Evolutionary conservation across 768 basidiomycete species (phyloP).

Genomic region (Rhizopogon sp.): DNA sequence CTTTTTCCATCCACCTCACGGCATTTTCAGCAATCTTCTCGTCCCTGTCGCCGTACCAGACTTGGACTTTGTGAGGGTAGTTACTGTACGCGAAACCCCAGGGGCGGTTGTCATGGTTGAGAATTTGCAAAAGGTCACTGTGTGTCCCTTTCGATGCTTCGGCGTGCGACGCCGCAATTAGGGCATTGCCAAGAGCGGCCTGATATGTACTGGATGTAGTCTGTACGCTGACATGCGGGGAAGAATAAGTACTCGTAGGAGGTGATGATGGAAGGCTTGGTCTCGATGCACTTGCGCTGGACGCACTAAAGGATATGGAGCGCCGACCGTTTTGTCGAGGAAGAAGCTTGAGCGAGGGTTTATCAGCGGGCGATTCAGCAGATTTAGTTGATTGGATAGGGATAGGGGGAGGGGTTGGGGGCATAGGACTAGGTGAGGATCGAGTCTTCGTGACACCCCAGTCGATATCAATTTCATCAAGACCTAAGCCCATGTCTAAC

Average conservation of each 20-base stretch:
- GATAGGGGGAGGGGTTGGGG: conserved; percentile 9
- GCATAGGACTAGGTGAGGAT: not conserved
- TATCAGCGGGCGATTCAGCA: conserved; percentile 27
- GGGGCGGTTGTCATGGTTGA: conserved; percentile 82
- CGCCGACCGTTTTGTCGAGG: conserved; percentile 55
- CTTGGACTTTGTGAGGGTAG: conserved; percentile 68
- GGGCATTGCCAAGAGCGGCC: conserved; percentile 78
- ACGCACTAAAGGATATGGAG: conserved; percentile 59
- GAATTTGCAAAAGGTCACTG: conserved; percentile 84
- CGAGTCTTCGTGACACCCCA: conserved; percentile 33
- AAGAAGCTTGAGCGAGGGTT: conserved; percentile 27
- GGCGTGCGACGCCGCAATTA: conserved; percentile 92
- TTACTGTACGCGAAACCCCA: conserved; percentile 89
- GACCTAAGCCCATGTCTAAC: conserved; percentile 52
- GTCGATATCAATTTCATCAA: conserved; percentile 46
- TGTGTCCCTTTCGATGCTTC: conserved; percentile 91
- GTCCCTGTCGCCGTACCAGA: conserved; percentile 94
- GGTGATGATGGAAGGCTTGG: conserved; percentile 50
- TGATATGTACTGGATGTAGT: conserved; percentile 36
- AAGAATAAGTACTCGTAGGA: conserved; percentile 37
- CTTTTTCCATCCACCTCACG: conserved; percentile 88
- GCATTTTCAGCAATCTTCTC: conserved; percentile 91
- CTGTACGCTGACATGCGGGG: conserved; percentile 17
- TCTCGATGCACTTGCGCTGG: conserved; percentile 22
- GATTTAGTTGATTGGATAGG: conserved; percentile 18